A percentile compares a stretch with the other conserved stretches of the same genome.
These are phyloP conservation scores for Zygoascus sp. DNA, from an alignment of 1,139 yeast species.

Conservation along the genomic window DNA sequence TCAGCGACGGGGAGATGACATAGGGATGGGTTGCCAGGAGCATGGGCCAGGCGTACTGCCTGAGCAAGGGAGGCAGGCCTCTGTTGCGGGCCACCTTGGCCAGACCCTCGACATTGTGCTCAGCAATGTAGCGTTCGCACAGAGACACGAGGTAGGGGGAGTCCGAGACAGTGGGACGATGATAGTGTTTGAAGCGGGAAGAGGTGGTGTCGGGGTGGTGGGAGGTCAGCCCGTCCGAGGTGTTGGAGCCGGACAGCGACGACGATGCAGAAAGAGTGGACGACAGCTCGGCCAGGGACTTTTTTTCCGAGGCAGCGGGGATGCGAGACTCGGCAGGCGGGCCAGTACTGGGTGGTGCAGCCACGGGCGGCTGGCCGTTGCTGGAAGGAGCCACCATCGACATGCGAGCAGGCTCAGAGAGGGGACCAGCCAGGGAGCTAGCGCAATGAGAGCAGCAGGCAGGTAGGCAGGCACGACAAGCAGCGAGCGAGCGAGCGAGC, in stretches of 20 bases:
- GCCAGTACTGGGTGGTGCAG: background rate
- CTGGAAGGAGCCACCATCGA: too few species aligned
- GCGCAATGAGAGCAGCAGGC: too few species aligned
- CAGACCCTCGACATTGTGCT: constrained; percentile 58
- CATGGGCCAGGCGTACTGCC: constrained; percentile 82
- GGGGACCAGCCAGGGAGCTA: too few species aligned
- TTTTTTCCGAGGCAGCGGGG: constrained; percentile 2
- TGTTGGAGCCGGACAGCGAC: constrained; percentile 26
- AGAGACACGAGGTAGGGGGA: constrained; percentile 34
- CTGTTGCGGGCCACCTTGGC: constrained; percentile 77
- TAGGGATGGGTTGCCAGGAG: constrained; percentile 78
- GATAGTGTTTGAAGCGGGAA: constrained; percentile 35
- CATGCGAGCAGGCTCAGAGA: too few species aligned
- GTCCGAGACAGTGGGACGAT: constrained; percentile 36
- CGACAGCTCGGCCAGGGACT: constrained; percentile 26
- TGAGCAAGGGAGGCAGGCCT: constrained; percentile 79
- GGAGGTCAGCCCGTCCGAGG: constrained; percentile 13
- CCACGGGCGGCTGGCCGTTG: too few species aligned
- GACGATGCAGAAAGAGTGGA: constrained; percentile 31
- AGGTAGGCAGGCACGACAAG: too few species aligned
- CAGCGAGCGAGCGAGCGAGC: too few species aligned
- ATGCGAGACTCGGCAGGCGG: background rate
- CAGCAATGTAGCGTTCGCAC: constrained; percentile 42
- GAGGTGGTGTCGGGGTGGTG: constrained; percentile 15
- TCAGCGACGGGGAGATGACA: constrained; percentile 66